A percentile compares a stretch with the other conserved stretches of the same genome.
phyloP scores from a whole-genome alignment of 2,329 filamentous ascomycete genomes.

The Botrytis sinoallii region DNA sequence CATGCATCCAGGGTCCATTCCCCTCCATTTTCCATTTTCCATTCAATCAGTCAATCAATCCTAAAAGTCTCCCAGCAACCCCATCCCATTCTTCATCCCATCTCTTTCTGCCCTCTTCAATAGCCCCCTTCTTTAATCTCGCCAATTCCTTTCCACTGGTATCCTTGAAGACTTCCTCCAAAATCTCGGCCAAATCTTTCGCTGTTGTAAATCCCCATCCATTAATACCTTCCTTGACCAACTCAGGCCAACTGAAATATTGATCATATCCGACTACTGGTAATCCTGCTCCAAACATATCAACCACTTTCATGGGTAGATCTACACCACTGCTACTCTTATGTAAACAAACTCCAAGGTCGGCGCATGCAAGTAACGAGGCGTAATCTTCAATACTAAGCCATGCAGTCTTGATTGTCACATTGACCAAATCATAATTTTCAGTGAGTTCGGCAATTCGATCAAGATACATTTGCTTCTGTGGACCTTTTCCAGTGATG shows the following conservation, averaged over 20 bases:
- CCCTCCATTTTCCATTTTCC: background rate
- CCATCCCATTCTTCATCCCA: conserved; percentile 95
- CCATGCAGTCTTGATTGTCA: conserved; percentile 79
- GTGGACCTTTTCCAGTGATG: conserved; percentile 91
- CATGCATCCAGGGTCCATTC: background rate
- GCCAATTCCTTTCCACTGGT: conserved; percentile 52
- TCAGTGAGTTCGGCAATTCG: conserved; percentile 59
- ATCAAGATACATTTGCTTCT: conserved; percentile 70
- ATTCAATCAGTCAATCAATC: conserved; percentile 27
- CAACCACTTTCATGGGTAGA: conserved; percentile 97
- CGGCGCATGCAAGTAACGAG: conserved; percentile 74
- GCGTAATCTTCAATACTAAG: conserved; percentile 83
- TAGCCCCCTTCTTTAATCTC: conserved; percentile 64
- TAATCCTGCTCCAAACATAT: conserved; percentile 95
- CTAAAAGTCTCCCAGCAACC: conserved; percentile 72
- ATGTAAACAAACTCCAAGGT: conserved; percentile 87
- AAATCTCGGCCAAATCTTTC: conserved; percentile 58
- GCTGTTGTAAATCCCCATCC: conserved; percentile 79
- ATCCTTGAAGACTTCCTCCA: conserved; percentile 62
- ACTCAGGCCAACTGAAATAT: conserved; percentile 85
- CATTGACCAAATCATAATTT: conserved; percentile 60
- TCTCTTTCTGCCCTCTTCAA: conserved; percentile 68
- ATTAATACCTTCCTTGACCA: conserved; percentile 85
- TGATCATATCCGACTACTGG: conserved; percentile 83
- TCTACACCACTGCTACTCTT: conserved; percentile 93